Evolutionary conservation across 1,284 basidiomycete species (phyloP).

Genomic region (Mycena citricolor): DNA sequence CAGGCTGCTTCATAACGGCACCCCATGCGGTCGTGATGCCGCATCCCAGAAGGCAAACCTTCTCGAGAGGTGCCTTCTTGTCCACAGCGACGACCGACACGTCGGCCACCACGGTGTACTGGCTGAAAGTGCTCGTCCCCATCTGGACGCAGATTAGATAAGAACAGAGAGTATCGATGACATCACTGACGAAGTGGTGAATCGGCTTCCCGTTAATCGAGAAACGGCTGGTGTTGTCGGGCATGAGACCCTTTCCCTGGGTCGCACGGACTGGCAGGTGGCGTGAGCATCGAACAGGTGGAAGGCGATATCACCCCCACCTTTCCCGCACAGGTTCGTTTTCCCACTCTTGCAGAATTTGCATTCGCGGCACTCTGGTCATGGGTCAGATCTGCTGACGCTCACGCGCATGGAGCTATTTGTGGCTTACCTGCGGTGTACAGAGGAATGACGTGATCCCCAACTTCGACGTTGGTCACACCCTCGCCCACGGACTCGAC

Average conservation of each 20-base stretch:
- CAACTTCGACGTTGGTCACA: constrained; percentile 78
- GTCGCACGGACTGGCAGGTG: constrained; percentile 74
- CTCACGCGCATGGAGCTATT: not conserved
- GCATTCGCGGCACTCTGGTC: constrained; percentile 87
- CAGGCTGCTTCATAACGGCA: constrained; percentile 79
- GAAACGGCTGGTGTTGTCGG: constrained; percentile 91
- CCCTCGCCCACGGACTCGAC: constrained; percentile 95
- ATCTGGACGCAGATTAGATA: constrained; percentile 55
- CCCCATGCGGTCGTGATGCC: constrained; percentile 98
- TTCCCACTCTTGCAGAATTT: constrained; percentile 99
- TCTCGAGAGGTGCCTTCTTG: constrained; percentile 85
- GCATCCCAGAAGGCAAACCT: constrained; percentile 92
- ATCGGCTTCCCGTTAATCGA: constrained; percentile 86
- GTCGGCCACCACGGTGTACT: constrained; percentile 98
- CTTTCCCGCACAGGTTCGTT: constrained; percentile 92
- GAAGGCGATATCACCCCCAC: constrained; percentile 37
- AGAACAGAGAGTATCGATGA: too few species aligned
- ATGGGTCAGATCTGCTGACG: constrained; percentile 5
- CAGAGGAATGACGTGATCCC: constrained; percentile 92
- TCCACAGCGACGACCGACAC: constrained; percentile 94
- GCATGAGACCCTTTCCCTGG: constrained; percentile 97
- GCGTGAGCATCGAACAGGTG: not conserved
- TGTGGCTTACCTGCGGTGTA: constrained; percentile 78
- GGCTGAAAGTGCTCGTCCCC: constrained; percentile 98
- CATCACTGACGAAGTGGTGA: constrained; percentile 82